Base-by-base conservation (phyloP, 2,329 filamentous ascomycete genomes). In the Macroventuria anomochaeta region DNA sequence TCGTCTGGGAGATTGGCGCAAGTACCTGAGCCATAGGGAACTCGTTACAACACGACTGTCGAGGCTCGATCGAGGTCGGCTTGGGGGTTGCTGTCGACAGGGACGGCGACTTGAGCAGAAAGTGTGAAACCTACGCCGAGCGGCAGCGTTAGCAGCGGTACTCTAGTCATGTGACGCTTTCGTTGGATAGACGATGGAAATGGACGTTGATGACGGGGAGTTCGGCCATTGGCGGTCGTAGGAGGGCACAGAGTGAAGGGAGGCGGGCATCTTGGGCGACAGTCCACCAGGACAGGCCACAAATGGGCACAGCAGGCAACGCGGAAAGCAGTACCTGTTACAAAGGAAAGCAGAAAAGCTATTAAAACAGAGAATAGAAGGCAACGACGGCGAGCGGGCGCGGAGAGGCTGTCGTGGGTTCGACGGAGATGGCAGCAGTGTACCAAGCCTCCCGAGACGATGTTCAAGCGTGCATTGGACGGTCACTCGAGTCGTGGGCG, bases 21-120 rank as follows among this genome's bases (percentile, higher is more conserved):
- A 81, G 77, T 79, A 76, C 73, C 67, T 75, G 72, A 72, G 74
- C 74, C 74, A 76, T 76, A 65, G 70, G 69, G 65, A 63, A 4
- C 60, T 55, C 58, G 55, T 60, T 49, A 57, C 58, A 58, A 53
- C 50, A 57, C 55, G 53, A 57, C 57, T 47, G 50, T 54, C 46
- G 49, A 47, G 58, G 48, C 54, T 65, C 59, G 61, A 58, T 62
- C 55, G 59, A 50, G 48, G 44, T 55, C 49, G 63, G 57, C 57
- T n/a, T 46, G 15, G 43, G 29, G 50, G 39, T 58, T 54, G 64
- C 43, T 53, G 53, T 46, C 43, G 62, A 55, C 39, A 38, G 48
- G 28, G 56, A 57, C 55, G 50, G 56, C 58, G 55, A 59, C 41
- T 37, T 50, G 46, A 52, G 58, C 57, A 46, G 62, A 53, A 51